Percentiles rank a stretch among this genome's conserved stretches.
Conservation (phyloP, 345 rosid species). For the Populus ilicifolia region DNA sequence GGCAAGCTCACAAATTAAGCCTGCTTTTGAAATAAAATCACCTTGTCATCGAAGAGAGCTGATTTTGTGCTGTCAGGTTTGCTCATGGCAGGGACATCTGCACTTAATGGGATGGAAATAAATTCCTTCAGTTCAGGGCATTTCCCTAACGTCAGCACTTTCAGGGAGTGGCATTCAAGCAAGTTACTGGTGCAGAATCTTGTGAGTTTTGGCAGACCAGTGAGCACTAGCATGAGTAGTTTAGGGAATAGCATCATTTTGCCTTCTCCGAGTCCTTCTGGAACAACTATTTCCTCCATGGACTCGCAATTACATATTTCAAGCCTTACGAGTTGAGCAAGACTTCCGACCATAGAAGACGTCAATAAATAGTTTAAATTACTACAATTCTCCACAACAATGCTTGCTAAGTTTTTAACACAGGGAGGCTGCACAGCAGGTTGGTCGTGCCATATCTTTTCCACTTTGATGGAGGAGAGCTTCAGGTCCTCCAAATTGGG, state of each 20-base stretch:
- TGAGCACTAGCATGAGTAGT: background rate
- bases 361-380: slow-evolving; percentile 9
- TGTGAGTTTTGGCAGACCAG: background rate
- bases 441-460: slow-evolving; percentile 7
- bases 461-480: background rate
- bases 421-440: background rate
- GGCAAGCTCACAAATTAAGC: no score
- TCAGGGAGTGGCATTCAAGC: slow-evolving; percentile 3
- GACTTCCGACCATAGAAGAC: background rate
- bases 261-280: background rate
- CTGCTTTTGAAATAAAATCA: background rate
- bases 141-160: background rate
- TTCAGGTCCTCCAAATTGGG: background rate
- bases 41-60: slow-evolving; percentile 13
- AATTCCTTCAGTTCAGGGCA: slow-evolving; percentile 5
- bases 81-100: background rate
- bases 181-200: background rate
- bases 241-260: background rate
- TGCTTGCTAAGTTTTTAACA: background rate
- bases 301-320: background rate
- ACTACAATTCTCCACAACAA: background rate
- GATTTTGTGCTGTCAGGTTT: background rate
- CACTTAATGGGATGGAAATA: background rate
- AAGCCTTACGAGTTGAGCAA: background rate
- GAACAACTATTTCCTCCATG: background rate